Evolutionary conservation across 306 rosid genomes (phyloP).

Genomic region (Erythrophleum fordii): DNA sequence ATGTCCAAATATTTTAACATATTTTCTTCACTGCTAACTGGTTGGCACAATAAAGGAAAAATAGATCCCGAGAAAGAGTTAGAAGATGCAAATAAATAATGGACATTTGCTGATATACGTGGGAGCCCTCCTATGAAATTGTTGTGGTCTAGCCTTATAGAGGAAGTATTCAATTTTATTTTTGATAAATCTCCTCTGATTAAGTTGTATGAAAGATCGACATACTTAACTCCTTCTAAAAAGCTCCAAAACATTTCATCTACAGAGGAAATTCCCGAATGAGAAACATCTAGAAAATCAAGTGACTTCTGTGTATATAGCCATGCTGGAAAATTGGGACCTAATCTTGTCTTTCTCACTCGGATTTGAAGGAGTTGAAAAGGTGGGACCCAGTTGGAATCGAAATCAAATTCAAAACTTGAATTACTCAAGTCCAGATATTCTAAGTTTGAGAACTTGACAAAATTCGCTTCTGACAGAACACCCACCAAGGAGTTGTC

Average conservation of each 20-base stretch:
- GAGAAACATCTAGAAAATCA: fast-evolving
- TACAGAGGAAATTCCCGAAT: not conserved
- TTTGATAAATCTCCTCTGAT: not conserved
- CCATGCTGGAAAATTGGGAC: not conserved
- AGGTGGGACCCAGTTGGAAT: not conserved
- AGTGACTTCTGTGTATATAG: not conserved
- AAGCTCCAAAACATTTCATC: not conserved
- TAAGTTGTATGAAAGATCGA: not conserved
- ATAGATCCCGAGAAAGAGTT: not conserved
- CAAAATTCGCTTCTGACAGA: not conserved
- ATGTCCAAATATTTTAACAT: not conserved
- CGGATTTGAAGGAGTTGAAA: not conserved
- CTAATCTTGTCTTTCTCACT: not conserved
- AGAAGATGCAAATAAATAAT: not conserved
- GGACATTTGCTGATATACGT: conserved; percentile 4
- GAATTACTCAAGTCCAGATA: not conserved
- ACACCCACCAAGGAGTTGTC: not conserved
- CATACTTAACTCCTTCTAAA: not conserved
- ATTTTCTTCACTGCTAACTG: not conserved
- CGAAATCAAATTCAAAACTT: not conserved
- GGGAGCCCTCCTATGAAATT: conserved; percentile 24
- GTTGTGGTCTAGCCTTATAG: not conserved
- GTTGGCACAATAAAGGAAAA: not conserved
- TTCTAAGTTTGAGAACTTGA: not conserved
- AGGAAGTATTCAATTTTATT: too few species aligned